Evolutionary conservation across 2,329 filamentous ascomycete species (phyloP), one percentile per base, ranked within the genome.

Genomic region (Capronia americana): DNA sequence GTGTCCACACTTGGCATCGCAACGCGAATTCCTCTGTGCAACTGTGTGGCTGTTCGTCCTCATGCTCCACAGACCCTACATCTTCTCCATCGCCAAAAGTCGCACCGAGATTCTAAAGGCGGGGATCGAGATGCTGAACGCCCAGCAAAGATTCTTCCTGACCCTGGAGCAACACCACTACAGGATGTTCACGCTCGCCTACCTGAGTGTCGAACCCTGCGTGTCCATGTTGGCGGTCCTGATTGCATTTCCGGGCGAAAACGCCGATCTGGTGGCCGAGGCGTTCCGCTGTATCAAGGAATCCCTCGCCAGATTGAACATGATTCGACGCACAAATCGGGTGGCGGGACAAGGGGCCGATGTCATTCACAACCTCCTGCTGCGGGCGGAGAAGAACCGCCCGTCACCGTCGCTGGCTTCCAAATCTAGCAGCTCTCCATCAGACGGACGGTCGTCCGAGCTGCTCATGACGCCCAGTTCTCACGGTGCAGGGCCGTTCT

Each of bases 341-440:
- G 56, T 64, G 4, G 62, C 62, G 12, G 62, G 62, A 51, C 62
- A 58, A n/a, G 62, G 63, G 1, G 60, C 66, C 30, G 59, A 66
- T 12, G 66, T 66, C 14, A 57, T 66, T 30, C 59, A 66, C 58
- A 61, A 63, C 24, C 23, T 69, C 3, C 51, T 69, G 2, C 54
- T 51, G 20, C 64, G 65, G 14, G 67, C 64, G 38, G 53, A 66
- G 30, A 62, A 62, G 53, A 69, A 69, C 20, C 62, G 41, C 17
- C 38, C 58, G 14, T 38, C 24, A 34, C 57, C 48, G 32, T 7
- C 51, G 14, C 34, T 28, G 56, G 50, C 46, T 2, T 51, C 55
- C 11, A 60, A 48, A 23, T 11, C 56, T 14, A 54, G 38, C 20
- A 64, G 32, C 24, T 48, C 44, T 17, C 23, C 56, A 5, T 41